phyloP scores from a whole-genome alignment of 441 rosid species.

The Raphanus hybrid region DNA sequence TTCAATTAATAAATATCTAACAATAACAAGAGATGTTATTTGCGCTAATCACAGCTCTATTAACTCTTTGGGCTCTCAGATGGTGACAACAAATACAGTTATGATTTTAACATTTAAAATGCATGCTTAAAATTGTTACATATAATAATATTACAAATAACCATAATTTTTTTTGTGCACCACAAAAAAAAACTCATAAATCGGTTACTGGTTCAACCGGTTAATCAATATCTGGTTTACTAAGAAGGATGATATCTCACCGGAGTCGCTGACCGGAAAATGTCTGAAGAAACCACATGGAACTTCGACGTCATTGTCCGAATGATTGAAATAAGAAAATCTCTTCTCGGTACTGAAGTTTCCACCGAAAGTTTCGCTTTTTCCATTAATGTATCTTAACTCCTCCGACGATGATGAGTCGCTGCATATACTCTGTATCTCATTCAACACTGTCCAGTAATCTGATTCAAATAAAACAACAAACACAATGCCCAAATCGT shows the following conservation, averaged over 20 bases:
- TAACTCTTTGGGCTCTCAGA: not conserved
- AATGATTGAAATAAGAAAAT: slow-evolving; percentile 62
- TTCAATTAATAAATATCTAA: too few relatives aligned
- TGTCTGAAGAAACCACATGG: slow-evolving; percentile 86
- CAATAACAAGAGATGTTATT: not conserved
- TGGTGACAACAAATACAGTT: not conserved
- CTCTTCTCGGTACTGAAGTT: slow-evolving; percentile 58
- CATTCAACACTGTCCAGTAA: slow-evolving; percentile 62
- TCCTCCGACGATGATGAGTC: slow-evolving; percentile 42
- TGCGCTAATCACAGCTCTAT: not conserved
- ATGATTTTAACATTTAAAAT: not conserved
- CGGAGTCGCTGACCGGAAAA: slow-evolving; percentile 65
- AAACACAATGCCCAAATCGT: not conserved
- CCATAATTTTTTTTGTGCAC: too few relatives aligned
- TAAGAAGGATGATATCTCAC: slow-evolving; percentile 44
- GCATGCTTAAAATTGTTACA: not conserved
- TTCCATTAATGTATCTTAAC: slow-evolving; percentile 62
- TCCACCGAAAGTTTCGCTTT: slow-evolving; percentile 66
- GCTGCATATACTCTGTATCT: slow-evolving; percentile 55
- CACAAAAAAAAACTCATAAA: not conserved
- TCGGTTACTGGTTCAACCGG: not conserved
- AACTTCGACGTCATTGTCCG: slow-evolving; percentile 47
- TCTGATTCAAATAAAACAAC: slow-evolving; percentile 45
- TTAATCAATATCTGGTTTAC: not conserved
- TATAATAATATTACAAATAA: not conserved